Evolutionary conservation across 805 yeast species (phyloP).

Genomic region (Starmerella vitae): DNA sequence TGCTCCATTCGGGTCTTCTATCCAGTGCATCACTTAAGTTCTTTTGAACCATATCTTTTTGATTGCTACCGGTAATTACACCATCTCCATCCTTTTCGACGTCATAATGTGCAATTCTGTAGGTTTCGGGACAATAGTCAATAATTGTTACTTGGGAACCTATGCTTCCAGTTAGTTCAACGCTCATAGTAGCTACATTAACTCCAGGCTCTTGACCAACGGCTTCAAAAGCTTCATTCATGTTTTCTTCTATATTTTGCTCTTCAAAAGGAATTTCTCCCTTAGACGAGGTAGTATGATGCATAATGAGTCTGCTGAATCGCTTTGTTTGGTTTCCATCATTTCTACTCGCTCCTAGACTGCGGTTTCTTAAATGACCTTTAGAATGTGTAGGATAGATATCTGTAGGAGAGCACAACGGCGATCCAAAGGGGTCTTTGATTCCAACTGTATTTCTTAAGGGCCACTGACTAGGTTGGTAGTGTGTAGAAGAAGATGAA

Average conservation of each 20-base stretch:
- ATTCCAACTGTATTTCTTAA: too few species aligned
- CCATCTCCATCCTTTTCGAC: conserved; percentile 25
- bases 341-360: too few species aligned
- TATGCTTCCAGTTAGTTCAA: conserved; percentile 34
- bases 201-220: conserved; percentile 52
- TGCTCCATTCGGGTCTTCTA: conserved; percentile 35
- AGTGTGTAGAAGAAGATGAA: too few species aligned
- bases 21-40: conserved; percentile 22
- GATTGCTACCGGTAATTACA: conserved; percentile 14
- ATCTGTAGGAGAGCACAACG: too few species aligned
- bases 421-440: too few species aligned
- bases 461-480: too few species aligned
- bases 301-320: neutral
- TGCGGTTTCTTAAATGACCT: too few species aligned
- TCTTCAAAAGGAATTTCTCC: neutral
- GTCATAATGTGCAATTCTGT: conserved; percentile 35
- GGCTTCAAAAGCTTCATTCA: neutral
- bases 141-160: conserved; percentile 44
- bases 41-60: conserved; percentile 1
- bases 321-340: neutral
- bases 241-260: neutral
- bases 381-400: too few species aligned
- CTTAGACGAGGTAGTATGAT: neutral
- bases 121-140: conserved; percentile 36
- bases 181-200: conserved; percentile 38